These are phyloP conservation scores for Penicillium lividum DNA, from an alignment of 495 filamentous ascomycete species.

Conservation along the genomic window DNA sequence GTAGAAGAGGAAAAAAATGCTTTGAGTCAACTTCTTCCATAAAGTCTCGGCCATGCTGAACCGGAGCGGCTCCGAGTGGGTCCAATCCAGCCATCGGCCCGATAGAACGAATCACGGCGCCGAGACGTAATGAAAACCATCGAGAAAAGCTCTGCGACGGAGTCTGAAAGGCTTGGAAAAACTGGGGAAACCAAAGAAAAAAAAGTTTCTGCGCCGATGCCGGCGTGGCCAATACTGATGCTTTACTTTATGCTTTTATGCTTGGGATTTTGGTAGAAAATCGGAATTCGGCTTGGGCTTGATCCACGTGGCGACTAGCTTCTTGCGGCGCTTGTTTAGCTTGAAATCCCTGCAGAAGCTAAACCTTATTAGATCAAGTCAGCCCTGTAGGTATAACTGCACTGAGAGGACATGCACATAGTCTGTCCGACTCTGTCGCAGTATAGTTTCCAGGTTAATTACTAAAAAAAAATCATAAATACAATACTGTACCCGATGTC, in stretches of 20 bases:
- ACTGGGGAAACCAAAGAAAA: constrained; percentile 19
- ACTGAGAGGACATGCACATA: not conserved
- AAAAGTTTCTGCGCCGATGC: constrained; percentile 22
- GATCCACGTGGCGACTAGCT: constrained; percentile 4
- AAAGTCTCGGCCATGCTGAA: constrained; percentile 9
- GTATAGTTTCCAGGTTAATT: too few relatives aligned
- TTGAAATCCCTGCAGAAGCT: not conserved
- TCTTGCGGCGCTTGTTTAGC: not conserved
- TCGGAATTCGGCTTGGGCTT: not conserved
- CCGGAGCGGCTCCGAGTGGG: constrained; percentile 16
- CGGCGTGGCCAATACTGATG: constrained; percentile 13
- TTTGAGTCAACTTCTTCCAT: constrained; percentile 13
- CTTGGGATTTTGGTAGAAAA: not conserved
- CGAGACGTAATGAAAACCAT: constrained; percentile 22
- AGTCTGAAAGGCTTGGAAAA: constrained; percentile 11
- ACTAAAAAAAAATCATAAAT: too few relatives aligned
- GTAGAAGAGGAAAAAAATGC: not conserved
- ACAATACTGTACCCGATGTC: too few relatives aligned
- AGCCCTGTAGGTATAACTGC: not conserved
- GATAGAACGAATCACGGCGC: constrained; percentile 18
- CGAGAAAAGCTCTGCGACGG: constrained; percentile 7
- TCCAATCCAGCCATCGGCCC: constrained; percentile 15
- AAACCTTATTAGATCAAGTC: not conserved
- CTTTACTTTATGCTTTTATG: not conserved
- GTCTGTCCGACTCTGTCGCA: not conserved